Conservation (phyloP, 306 rosid species). For the Corylus avellana region DNA sequence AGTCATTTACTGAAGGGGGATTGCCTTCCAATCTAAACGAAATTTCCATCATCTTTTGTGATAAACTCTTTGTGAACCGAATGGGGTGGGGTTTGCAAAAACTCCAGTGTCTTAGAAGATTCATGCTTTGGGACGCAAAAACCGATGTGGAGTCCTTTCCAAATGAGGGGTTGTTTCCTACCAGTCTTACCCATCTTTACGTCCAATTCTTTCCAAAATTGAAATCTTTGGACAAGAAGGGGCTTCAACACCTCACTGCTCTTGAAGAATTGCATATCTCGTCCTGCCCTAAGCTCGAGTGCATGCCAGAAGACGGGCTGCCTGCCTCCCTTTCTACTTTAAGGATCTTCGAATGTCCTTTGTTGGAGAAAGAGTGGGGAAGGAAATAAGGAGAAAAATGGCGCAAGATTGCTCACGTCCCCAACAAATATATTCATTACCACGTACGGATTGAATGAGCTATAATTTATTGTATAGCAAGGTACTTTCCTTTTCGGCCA, state of each 20-base stretch:
- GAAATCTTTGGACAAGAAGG: conserved; percentile 8
- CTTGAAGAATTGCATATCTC: fast-evolving
- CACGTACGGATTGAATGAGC: too few species aligned
- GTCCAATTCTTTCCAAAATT: neutral
- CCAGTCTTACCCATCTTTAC: neutral
- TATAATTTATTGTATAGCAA: too few species aligned
- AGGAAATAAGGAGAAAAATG: conserved; percentile 34
- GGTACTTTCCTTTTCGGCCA: neutral
- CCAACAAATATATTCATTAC: neutral
- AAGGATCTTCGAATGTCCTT: fast-evolving
- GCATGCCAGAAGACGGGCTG: conserved; percentile 30
- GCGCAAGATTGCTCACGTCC: conserved; percentile 35
- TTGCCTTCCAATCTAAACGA: too few species aligned
- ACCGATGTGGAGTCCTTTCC: conserved; percentile 26
- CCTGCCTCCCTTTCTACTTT: conserved; percentile 21
- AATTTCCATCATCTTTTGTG: too few species aligned
- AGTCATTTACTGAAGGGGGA: too few species aligned
- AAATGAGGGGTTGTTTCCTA: conserved; percentile 15
- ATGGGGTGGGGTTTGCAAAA: conserved; percentile 26
- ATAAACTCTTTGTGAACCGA: too few species aligned
- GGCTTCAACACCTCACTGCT: conserved; percentile 21
- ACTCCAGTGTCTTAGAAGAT: neutral
- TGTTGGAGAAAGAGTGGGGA: neutral
- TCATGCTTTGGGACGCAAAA: fast-evolving
- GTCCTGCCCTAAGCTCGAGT: neutral